These are phyloP conservation scores for Ramalina intermedia DNA, from an alignment of 495 filamentous ascomycete genomes.

Conservation along the genomic window DNA sequence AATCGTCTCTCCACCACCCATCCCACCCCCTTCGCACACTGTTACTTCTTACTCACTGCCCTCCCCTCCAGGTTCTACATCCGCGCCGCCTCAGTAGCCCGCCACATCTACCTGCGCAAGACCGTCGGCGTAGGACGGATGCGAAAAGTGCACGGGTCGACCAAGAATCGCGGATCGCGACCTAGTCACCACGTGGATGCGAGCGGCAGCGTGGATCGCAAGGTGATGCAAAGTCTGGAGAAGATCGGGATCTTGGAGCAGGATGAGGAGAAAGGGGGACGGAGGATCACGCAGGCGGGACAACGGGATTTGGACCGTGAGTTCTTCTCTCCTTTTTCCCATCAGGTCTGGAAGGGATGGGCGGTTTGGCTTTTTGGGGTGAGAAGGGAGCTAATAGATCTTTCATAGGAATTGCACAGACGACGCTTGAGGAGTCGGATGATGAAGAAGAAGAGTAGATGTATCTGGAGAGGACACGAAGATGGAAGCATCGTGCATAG, in stretches of 20 bases:
- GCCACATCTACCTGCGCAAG: conserved; percentile 98
- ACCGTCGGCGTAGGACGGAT: conserved; percentile 93
- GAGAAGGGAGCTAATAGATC: neutral
- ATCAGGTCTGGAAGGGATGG: neutral
- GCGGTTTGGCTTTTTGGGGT: neutral
- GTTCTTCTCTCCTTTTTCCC: neutral
- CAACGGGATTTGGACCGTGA: conserved; percentile 97
- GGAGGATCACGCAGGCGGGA: conserved; percentile 88
- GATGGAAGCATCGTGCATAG: too few relatives aligned
- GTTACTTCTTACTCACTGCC: neutral
- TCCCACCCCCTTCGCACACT: neutral
- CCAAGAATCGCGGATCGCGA: conserved; percentile 90
- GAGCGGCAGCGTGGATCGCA: conserved; percentile 86
- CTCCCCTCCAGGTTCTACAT: conserved; percentile 64
- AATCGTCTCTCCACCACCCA: neutral
- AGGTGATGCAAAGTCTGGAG: conserved; percentile 90
- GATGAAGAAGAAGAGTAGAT: conserved; percentile 47
- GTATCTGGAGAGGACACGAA: too few relatives aligned
- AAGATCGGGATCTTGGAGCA: conserved; percentile 96
- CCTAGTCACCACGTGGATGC: conserved; percentile 93
- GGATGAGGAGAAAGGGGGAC: conserved; percentile 94
- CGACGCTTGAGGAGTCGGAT: conserved; percentile 54
- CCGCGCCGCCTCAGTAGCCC: conserved; percentile 86
- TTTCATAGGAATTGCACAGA: conserved; percentile 49
- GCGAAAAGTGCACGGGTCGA: conserved; percentile 81